Conservation (phyloP, 805 yeast genomes). For the Candida gorgasii region DNA sequence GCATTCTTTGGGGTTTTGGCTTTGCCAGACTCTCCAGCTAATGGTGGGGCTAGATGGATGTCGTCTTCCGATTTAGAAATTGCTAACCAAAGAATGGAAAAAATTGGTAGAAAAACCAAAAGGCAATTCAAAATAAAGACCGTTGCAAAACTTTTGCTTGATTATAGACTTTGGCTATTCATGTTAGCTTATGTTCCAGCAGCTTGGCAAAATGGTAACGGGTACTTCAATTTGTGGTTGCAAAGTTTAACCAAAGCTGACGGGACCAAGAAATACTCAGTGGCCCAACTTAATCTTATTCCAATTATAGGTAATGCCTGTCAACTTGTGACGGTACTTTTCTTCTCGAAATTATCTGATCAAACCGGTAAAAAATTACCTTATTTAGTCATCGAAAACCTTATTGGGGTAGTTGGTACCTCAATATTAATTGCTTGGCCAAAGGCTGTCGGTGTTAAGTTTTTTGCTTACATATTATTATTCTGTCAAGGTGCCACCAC, state of each 20-base stretch:
- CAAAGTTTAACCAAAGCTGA: conserved; percentile 2
- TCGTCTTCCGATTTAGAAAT: conserved; percentile 3
- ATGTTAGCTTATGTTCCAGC: conserved; percentile 3
- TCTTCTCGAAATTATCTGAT: conserved; percentile 9
- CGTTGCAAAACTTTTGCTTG: background rate
- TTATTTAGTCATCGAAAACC: conserved; percentile 1
- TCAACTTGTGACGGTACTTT: conserved; percentile 6
- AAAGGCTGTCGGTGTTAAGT: background rate
- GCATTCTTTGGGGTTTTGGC: conserved; percentile 41
- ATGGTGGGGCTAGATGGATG: conserved; percentile 3
- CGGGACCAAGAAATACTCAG: background rate
- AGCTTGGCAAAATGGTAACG: conserved; percentile 2
- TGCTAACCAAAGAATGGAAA: conserved; percentile 8
- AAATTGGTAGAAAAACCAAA: conserved; percentile 6
- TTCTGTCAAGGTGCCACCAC: background rate
- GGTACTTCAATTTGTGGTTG: conserved; percentile 8
- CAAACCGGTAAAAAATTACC: conserved; percentile 3
- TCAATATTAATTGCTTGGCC: background rate
- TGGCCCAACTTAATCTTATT: conserved; percentile 2
- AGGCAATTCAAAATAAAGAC: background rate
- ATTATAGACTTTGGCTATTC: conserved; percentile 4
- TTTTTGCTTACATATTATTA: background rate
- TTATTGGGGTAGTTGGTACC: background rate
- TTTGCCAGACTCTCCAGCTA: conserved; percentile 45
- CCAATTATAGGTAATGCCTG: conserved; percentile 10